phyloP scores from a whole-genome alignment of 768 basidiomycete species.

The Hemileccinum impolitum region DNA sequence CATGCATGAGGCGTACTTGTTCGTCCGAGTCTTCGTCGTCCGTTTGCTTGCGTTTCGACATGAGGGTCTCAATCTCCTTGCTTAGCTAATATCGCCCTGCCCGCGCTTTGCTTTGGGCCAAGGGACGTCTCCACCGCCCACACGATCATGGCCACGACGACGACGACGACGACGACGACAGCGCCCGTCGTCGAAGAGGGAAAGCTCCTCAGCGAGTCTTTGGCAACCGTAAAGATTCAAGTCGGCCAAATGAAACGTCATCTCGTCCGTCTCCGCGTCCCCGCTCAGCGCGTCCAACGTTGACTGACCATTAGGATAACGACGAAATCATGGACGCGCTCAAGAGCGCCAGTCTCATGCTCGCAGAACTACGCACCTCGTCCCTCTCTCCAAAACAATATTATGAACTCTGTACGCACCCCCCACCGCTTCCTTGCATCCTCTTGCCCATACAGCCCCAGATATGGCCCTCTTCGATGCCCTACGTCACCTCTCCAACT shows the following conservation, averaged over 20 bases:
- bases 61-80: constrained; percentile 15
- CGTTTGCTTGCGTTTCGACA: constrained; percentile 50
- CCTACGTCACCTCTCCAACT: constrained; percentile 90
- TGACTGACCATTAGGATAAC: constrained; percentile 55
- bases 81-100: constrained; percentile 15
- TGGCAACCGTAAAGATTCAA: constrained; percentile 86
- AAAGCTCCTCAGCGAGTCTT: constrained; percentile 79
- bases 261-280: constrained; percentile 52
- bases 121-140: neutral
- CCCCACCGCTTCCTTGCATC: too few species aligned
- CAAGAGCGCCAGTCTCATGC: constrained; percentile 96
- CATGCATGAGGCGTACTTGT: constrained; percentile 33
- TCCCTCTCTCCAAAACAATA: constrained; percentile 96
- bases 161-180: constrained; percentile 15
- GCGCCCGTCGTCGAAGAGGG: constrained; percentile 65
- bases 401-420: constrained; percentile 86
- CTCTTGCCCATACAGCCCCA: constrained; percentile 26
- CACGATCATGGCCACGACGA: constrained; percentile 21
- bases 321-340: constrained; percentile 99
- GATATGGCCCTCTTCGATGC: constrained; percentile 99
- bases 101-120: too few species aligned
- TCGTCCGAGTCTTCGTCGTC: constrained; percentile 29
- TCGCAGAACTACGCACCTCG: constrained; percentile 91
- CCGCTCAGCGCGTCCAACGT: neutral
- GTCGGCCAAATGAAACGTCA: constrained; percentile 94